These are phyloP conservation scores for Yamadazyma diospyri DNA, from an alignment of 1,139 yeast genomes.

Conservation along the genomic window DNA sequence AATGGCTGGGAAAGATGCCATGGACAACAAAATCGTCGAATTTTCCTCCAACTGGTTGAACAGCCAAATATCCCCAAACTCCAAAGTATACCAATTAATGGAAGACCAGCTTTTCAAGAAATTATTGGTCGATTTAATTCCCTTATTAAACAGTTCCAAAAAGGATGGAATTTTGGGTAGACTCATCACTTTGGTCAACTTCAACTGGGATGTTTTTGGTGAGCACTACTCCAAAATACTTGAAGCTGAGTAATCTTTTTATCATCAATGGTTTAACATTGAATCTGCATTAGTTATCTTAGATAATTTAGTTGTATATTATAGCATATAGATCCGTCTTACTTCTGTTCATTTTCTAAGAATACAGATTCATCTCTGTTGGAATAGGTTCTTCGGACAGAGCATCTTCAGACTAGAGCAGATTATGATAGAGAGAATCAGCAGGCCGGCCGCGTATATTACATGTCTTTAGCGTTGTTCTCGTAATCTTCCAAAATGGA, in stretches of 20 bases:
- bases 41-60: slow-evolving; percentile 79
- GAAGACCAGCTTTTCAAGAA: slow-evolving; percentile 64
- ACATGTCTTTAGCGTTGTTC: too few species aligned
- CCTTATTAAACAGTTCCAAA: slow-evolving; percentile 15
- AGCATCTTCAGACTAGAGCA: too few species aligned
- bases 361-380: too few species aligned
- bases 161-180: slow-evolving; percentile 45
- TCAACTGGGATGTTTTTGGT: slow-evolving; percentile 76
- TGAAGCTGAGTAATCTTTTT: neutral
- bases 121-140: slow-evolving; percentile 33
- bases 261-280: neutral
- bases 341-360: too few species aligned
- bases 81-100: slow-evolving; percentile 75
- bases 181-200: slow-evolving; percentile 56
- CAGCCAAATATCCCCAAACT: slow-evolving; percentile 79
- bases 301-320: slow-evolving; percentile 3
- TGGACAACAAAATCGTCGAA: slow-evolving; percentile 26
- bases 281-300: neutral
- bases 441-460: too few species aligned
- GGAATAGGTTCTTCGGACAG: too few species aligned
- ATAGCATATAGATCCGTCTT: slow-evolving; percentile 1
- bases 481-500: slow-evolving; percentile 5
- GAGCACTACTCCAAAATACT: slow-evolving; percentile 31
- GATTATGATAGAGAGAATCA: too few species aligned
- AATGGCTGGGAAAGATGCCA: neutral